These are phyloP conservation scores for Picochlorum sp. DNA, from an alignment of 139 green algal species.

Conservation along the genomic window DNA sequence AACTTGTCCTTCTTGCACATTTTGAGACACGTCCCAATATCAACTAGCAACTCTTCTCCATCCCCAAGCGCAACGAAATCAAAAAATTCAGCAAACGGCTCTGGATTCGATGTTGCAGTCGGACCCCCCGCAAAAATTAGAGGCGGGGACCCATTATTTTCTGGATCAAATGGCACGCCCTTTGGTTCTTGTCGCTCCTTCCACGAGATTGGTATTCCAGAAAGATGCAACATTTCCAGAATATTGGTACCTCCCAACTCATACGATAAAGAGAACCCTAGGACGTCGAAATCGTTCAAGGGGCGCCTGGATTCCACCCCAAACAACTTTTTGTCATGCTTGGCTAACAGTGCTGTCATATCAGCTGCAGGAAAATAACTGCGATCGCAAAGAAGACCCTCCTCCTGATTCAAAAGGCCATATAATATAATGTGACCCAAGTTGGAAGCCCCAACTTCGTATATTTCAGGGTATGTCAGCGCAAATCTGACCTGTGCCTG, in stretches of 20 bases:
- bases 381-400: conserved; percentile 57
- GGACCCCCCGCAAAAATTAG: conserved; percentile 62
- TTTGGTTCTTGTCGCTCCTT: conserved; percentile 24
- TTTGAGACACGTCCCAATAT: conserved; percentile 57
- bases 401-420: conserved; percentile 43
- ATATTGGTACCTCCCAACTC: conserved; percentile 63
- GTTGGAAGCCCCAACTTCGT: conserved; percentile 65
- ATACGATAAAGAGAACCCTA: conserved; percentile 59
- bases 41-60: conserved; percentile 45
- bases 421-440: conserved; percentile 74
- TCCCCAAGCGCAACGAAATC: conserved; percentile 65
- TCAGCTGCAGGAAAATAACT: conserved; percentile 48
- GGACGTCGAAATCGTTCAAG: conserved; percentile 47
- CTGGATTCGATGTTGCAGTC: conserved; percentile 67
- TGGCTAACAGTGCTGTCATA: conserved; percentile 31
- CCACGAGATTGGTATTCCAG: conserved; percentile 35
- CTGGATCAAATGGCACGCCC: conserved; percentile 34
- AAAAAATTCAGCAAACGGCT: conserved; percentile 68
- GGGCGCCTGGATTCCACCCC: conserved; percentile 45
- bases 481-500: conserved; percentile 48
- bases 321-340: conserved; percentile 46
- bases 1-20: conserved; percentile 36
- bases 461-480: conserved; percentile 65
- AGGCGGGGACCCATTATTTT: conserved; percentile 29
- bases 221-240: conserved; percentile 55